phyloP scores from a whole-genome alignment of 257 asterid species.

The Petrea volubilis region DNA sequence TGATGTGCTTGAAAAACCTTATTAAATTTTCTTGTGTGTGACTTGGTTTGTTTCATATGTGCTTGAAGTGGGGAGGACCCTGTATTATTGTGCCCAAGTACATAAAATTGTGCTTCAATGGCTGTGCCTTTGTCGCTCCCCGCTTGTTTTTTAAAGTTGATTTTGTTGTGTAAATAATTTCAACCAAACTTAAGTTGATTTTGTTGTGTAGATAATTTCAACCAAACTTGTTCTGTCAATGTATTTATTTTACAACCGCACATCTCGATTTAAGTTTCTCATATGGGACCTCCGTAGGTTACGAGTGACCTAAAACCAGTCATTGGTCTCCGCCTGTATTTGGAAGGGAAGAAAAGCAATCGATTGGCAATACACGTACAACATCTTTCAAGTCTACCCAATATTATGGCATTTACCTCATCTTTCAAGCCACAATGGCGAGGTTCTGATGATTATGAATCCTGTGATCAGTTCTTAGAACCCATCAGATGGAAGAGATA shows the following conservation, averaged over 20 bases:
- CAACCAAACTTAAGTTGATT: background rate
- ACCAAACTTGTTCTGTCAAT: background rate
- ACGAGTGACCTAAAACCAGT: constrained; percentile 83
- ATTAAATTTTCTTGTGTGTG: background rate
- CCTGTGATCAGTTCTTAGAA: constrained; percentile 70
- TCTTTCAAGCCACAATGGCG: constrained; percentile 66
- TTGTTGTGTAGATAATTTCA: constrained; percentile 4
- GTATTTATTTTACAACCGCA: constrained; percentile 1
- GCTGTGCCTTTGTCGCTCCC: background rate
- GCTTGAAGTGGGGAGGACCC: background rate
- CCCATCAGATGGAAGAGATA: constrained; percentile 82
- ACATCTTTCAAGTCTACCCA: constrained; percentile 90
- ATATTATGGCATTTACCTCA: constrained; percentile 47
- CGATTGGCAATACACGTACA: constrained; percentile 83
- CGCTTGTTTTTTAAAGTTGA: background rate
- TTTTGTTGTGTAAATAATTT: constrained; percentile 5
- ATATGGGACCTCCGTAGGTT: constrained; percentile 45
- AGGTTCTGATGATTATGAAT: constrained; percentile 83
- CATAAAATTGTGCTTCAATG: background rate
- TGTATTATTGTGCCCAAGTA: background rate
- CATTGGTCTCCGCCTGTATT: constrained; percentile 74
- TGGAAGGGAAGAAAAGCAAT: constrained; percentile 92
- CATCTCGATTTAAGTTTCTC: constrained; percentile 8
- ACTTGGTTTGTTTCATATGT: background rate
- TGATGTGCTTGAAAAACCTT: background rate